Evolutionary conservation across 768 basidiomycete species (phyloP).

Genomic region (Tricholoma terreum): DNA sequence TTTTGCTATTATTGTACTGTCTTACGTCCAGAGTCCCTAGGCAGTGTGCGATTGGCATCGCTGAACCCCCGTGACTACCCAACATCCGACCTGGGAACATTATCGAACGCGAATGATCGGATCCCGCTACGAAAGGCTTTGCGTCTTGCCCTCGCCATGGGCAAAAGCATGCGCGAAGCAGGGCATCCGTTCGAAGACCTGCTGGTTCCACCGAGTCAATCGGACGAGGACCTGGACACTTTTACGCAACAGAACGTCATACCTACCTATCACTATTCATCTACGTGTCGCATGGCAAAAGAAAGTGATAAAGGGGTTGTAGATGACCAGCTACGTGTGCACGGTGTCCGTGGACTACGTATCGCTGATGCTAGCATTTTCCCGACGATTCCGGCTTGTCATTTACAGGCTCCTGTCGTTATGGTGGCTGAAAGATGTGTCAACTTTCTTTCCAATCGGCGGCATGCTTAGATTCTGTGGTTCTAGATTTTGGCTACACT

Average conservation of each 20-base stretch:
- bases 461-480: not conserved
- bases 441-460: not conserved
- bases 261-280: constrained; percentile 34
- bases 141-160: constrained; percentile 20
- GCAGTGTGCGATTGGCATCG: constrained; percentile 23
- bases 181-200: constrained; percentile 28
- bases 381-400: constrained; percentile 14
- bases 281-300: constrained; percentile 35
- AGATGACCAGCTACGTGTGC: constrained; percentile 19
- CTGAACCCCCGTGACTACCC: constrained; percentile 27
- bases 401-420: constrained; percentile 14
- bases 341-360: constrained; percentile 18
- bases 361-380: constrained; percentile 20
- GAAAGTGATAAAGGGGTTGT: constrained; percentile 24
- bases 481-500: too few species aligned
- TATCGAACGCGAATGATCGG: constrained; percentile 24
- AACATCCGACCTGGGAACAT: constrained; percentile 26
- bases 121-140: constrained; percentile 23
- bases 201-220: constrained; percentile 22
- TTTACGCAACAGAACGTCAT: constrained; percentile 21
- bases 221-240: constrained; percentile 28
- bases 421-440: constrained; percentile 21
- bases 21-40: constrained; percentile 20
- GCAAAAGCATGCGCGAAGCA: constrained; percentile 10
- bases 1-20: constrained; percentile 19